These are phyloP conservation scores for Arthrinium puccinioides DNA, from an alignment of 2,329 filamentous ascomycete species.

Conservation along the genomic window DNA sequence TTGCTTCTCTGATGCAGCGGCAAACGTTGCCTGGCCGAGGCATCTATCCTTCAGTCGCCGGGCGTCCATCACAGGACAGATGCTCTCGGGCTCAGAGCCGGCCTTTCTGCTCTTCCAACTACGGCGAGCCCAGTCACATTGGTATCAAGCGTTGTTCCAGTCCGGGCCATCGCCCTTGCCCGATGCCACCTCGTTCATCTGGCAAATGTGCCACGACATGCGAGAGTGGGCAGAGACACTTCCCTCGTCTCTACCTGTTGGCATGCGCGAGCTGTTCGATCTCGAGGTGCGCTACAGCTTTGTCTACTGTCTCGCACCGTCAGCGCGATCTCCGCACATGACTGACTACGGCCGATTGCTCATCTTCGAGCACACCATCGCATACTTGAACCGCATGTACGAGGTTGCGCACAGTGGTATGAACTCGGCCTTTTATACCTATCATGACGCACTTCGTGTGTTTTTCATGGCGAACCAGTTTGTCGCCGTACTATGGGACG, in stretches of 20 bases:
- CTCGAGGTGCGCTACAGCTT: slow-evolving; percentile 87
- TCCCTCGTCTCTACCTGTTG: slow-evolving; percentile 54
- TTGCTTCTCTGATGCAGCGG: slow-evolving; percentile 86
- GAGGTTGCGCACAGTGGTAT: slow-evolving; percentile 53
- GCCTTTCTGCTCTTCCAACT: slow-evolving; percentile 76
- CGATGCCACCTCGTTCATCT: slow-evolving; percentile 64
- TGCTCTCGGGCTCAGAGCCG: slow-evolving; percentile 53
- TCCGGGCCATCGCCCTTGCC: slow-evolving; percentile 62
- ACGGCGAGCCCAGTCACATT: slow-evolving; percentile 76
- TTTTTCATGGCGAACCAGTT: slow-evolving; percentile 67
- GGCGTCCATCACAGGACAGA: slow-evolving; percentile 32
- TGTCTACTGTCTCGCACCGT: slow-evolving; percentile 81
- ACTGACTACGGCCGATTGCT: slow-evolving; percentile 70
- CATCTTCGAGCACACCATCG: slow-evolving; percentile 79
- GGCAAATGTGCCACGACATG: slow-evolving; percentile 70
- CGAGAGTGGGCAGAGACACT: slow-evolving; percentile 75
- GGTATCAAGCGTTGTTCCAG: slow-evolving; percentile 86
- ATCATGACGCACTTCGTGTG: slow-evolving; percentile 78
- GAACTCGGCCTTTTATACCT: slow-evolving; percentile 67
- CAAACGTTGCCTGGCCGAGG: slow-evolving; percentile 71
- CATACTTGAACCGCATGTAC: slow-evolving; percentile 72
- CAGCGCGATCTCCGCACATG: slow-evolving; percentile 63
- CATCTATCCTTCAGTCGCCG: slow-evolving; percentile 33
- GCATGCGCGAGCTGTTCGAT: slow-evolving; percentile 71
- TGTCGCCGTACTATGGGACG: slow-evolving; percentile 51